Evolutionary conservation across 768 basidiomycete genomes (phyloP).

Genomic region (Crepidotus variabilis): DNA sequence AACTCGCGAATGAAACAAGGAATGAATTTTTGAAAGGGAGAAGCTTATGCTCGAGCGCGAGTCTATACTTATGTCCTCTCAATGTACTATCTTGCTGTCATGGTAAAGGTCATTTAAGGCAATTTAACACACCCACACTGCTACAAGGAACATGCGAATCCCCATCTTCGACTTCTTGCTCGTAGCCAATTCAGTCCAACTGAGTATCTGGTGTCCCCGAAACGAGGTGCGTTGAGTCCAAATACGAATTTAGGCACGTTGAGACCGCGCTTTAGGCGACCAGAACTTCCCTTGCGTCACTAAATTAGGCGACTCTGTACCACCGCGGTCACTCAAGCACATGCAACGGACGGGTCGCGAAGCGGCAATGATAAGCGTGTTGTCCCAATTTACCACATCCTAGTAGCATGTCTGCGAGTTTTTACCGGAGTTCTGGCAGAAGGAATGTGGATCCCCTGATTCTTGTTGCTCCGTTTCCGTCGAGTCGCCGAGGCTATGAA

Average conservation of each 20-base stretch:
- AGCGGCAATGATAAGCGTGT: not conserved
- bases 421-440: not conserved
- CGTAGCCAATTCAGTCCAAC: too few relatives aligned
- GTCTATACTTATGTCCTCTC: not conserved
- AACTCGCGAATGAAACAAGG: not conserved
- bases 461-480: not conserved
- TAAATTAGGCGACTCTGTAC: too few relatives aligned
- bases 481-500: not conserved
- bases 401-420: not conserved
- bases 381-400: not conserved
- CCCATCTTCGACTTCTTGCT: not conserved
- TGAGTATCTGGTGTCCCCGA: too few relatives aligned
- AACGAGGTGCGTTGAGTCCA: too few relatives aligned
- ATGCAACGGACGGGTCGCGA: not conserved
- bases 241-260: too few relatives aligned
- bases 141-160: not conserved
- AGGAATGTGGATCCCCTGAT: not conserved
- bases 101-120: not conserved
- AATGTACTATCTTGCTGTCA: not conserved
- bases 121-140: not conserved
- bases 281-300: too few relatives aligned
- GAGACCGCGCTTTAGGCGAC: too few relatives aligned
- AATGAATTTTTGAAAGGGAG: not conserved
- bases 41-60: not conserved
- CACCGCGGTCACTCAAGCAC: too few relatives aligned